A percentile compares a stretch with the other conserved stretches of the same genome.
phyloP scores from a whole-genome alignment of 2,329 filamentous ascomycete species.

The Aspergillus versicolor region DNA sequence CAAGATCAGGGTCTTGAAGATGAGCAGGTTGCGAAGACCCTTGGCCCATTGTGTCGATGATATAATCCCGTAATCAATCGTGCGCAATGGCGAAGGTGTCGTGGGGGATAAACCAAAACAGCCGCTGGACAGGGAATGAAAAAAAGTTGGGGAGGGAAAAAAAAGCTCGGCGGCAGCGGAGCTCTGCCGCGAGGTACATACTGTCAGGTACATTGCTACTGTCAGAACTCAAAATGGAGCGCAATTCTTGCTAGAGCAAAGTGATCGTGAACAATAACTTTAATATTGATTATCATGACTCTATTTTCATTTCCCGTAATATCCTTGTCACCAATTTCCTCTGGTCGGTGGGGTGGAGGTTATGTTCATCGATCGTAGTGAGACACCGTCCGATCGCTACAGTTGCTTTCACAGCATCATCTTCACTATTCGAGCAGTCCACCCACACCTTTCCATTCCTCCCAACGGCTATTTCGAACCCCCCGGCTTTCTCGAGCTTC shows the following conservation, averaged over 20 bases:
- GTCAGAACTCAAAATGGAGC: not conserved
- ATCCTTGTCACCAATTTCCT: conserved; percentile 46
- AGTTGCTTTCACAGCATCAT: conserved; percentile 60
- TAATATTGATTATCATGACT: conserved; percentile 20
- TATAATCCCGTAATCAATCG: not conserved
- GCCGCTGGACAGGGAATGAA: not conserved
- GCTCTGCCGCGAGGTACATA: not conserved
- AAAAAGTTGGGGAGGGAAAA: not conserved
- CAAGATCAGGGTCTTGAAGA: not conserved
- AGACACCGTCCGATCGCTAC: conserved; percentile 78
- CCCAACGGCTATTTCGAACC: conserved; percentile 91
- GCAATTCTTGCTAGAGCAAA: not conserved
- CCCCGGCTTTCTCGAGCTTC: conserved; percentile 58
- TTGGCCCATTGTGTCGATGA: conserved; percentile 18
- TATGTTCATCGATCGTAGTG: conserved; percentile 70
- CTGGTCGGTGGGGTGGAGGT: conserved; percentile 43
- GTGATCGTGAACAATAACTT: not conserved
- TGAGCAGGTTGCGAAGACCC: conserved; percentile 18
- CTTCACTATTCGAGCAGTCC: conserved; percentile 64
- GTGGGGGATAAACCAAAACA: not conserved
- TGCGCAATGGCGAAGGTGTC: not conserved
- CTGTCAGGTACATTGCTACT: not conserved
- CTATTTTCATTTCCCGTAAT: conserved; percentile 42
- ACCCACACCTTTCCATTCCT: conserved; percentile 94
- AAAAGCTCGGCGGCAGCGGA: not conserved